phyloP scores from a whole-genome alignment of 108 stramenopile genomes.

The Nitzschia sp. region DNA sequence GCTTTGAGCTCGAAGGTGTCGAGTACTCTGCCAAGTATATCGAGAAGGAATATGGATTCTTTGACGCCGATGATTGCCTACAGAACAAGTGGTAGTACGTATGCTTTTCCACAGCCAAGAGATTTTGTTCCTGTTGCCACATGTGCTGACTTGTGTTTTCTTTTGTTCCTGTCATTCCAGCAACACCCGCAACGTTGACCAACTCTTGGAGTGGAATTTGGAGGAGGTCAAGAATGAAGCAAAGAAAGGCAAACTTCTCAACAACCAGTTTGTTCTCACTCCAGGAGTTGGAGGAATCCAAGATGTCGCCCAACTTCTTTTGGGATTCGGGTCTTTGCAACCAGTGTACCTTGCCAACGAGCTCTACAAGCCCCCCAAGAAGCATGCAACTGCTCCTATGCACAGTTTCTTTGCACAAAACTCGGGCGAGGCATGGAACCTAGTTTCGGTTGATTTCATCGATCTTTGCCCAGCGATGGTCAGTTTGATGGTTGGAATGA shows the following conservation, averaged over 20 bases:
- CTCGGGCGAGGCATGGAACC: slow-evolving; percentile 47
- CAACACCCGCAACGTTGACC: slow-evolving; percentile 43
- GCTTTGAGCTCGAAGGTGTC: slow-evolving; percentile 33
- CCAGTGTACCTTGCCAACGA: slow-evolving; percentile 44
- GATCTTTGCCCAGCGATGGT: slow-evolving; percentile 48
- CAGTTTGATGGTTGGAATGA: slow-evolving; percentile 44
- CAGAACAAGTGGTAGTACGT: slow-evolving; percentile 51
- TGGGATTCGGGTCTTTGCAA: slow-evolving; percentile 38
- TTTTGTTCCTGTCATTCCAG: background rate
- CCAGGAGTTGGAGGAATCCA: slow-evolving; percentile 41
- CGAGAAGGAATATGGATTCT: slow-evolving; percentile 35
- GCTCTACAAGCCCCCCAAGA: slow-evolving; percentile 42
- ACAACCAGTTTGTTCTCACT: slow-evolving; percentile 52
- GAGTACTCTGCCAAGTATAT: slow-evolving; percentile 31
- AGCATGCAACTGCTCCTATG: slow-evolving; percentile 33
- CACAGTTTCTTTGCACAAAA: slow-evolving; percentile 41
- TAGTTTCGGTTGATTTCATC: slow-evolving; percentile 47
- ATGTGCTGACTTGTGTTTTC: background rate
- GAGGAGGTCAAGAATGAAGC: slow-evolving; percentile 36
- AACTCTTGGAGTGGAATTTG: slow-evolving; percentile 46
- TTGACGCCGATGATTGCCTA: slow-evolving; percentile 32
- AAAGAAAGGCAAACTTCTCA: slow-evolving; percentile 31
- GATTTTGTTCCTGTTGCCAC: background rate
- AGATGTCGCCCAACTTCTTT: slow-evolving; percentile 35
- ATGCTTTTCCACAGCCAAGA: background rate